Base-by-base conservation (phyloP, 495 filamentous ascomycete species). In the Aspergillus conjunctus region DNA sequence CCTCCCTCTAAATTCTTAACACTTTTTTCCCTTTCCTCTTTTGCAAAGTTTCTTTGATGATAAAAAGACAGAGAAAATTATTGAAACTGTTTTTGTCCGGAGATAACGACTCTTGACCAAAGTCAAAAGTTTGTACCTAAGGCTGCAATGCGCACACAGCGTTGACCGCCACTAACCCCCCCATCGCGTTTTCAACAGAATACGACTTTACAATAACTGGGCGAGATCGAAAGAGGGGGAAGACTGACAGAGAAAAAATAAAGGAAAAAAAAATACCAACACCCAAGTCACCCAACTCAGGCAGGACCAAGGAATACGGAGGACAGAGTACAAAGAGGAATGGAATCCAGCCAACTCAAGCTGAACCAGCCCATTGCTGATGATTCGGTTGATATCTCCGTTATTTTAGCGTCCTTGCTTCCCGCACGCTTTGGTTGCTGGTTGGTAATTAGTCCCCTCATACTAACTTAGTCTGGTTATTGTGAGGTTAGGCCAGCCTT, bases 91-190 rank as follows among this genome's bases (percentile, higher is more conserved):
- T n/a, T n/a, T 48, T 48, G n/a, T 8, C 4, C 10, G 14, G 54
- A 56, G 41, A 56, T 46, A 49, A 48, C 54, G 34, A 37, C 30
- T 1, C 9, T 26, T 26, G 10, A 48, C 44, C 26, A 30, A 22
- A 26, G 57, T 59, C 20, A 59, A 54, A 32, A 61, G 39, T 63
- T 54, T 51, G 52, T 64, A 59, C 62, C 62, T 64, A 51, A 64
- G 62, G 62, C 62, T 64, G 62, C 57, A 51, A 59, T 60, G 56
- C 56, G 18, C 48, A 17, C 56, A 30, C 22, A 26, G 55, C 21
- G 55, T 52, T 63, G 61, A 63, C 62, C 62, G 62, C 62, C 57
- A 60, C 60, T 54, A 53, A 58, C 37, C 30, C 39, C 7, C 41
- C 51, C 43, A 32, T 32, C 22, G 30, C 21, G 49, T 51, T 51